Evolutionary conservation across 208 protist species (phyloP), one percentile per base, ranked within the genome.

Genomic region (Jaenimonas drosophilae): DNA sequence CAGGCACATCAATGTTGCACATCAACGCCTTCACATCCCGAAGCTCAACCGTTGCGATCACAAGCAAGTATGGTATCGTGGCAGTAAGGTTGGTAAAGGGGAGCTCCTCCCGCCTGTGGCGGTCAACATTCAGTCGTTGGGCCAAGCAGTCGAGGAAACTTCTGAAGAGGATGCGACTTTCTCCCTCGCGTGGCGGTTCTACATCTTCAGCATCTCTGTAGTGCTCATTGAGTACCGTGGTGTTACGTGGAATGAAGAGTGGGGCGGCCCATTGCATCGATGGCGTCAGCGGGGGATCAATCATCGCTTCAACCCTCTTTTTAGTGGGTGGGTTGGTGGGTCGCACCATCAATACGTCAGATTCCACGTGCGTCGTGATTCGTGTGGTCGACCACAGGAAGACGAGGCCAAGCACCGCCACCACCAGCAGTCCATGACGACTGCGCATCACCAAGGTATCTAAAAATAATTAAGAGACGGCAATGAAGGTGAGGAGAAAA

Each of bases 11-110:
- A 19, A 66, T 26, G 39, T 55, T 59, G 49, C 64, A 72, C 29
- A 67, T 40, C 23, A 61, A 49, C 48, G 48, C 49, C 49, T 72
- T 67, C 6, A 61, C 34, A 28, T 72, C 64, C 28, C 64, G 53
- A 4, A 54, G 42, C 19, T 63, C 59, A 5, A 59, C 49, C 6
- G 31, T 56, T n/a, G 59, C 48, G 34, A 49, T 43, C 24, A 72
- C 54, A 19, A 67, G 21, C 11, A 66, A 2, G 26, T 59, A 41
- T 0, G 53, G 53, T 34, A 34, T 34, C n/a, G n/a, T 34, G 31
- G 14, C 6, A 50, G 37, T 17, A 40, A 25, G 14, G 29, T 9
- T 1, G 2, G n/a, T 11, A 4, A 43, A 49, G 4, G 50, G 51
- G 32, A 17, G 6, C 47, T 67, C 65, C 12, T 20, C 30, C 11